phyloP scores from a whole-genome alignment of 1,284 basidiomycete genomes.

The Ceratobasidium sp. region DNA sequence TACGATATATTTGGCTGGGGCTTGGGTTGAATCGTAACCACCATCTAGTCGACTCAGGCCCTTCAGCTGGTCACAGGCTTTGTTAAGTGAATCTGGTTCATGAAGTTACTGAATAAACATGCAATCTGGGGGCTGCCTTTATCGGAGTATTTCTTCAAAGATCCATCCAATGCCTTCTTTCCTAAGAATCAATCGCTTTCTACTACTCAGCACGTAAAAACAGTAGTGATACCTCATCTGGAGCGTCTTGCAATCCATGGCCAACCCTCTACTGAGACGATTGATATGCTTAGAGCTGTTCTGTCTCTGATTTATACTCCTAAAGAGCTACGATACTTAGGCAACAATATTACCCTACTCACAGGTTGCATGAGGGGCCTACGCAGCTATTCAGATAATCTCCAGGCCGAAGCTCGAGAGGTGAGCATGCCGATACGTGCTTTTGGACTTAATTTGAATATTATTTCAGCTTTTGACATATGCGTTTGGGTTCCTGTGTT shows the following conservation, averaged over 20 bases:
- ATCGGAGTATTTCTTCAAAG: neutral
- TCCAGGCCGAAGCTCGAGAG: neutral
- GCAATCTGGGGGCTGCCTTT: neutral
- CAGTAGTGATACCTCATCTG: neutral
- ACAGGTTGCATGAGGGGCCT: neutral
- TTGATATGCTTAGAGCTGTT: neutral
- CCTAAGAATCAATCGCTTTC: neutral
- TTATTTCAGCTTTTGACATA: neutral
- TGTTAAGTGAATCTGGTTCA: no score
- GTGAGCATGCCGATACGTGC: neutral
- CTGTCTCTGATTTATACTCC: neutral
- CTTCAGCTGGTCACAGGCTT: no score
- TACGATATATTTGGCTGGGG: no score
- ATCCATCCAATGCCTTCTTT: neutral
- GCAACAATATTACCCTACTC: neutral
- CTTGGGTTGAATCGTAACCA: no score
- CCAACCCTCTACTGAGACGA: neutral
- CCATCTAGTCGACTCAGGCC: no score
- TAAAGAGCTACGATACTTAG: neutral
- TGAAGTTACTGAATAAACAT: no score
- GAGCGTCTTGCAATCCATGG: neutral
- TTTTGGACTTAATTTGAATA: neutral
- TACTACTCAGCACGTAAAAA: neutral
- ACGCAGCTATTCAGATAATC: neutral
- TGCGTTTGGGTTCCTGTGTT: conserved; percentile 4